Base-by-base conservation (phyloP, 129 eudicot genomes). In the Ambrosia artemisiifolia region DNA sequence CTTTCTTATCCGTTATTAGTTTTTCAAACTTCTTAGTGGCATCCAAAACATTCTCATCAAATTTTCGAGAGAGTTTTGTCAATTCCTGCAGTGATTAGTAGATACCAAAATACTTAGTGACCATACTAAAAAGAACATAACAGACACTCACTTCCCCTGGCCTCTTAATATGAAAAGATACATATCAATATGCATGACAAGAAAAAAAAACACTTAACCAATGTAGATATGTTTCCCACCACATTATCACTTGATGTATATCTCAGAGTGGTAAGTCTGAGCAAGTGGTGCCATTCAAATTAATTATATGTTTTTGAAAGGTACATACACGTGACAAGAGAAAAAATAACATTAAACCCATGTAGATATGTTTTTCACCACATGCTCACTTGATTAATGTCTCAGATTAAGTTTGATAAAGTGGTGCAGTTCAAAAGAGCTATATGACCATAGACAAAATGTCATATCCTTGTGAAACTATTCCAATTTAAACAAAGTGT, bases 21-120 rank as follows among this genome's bases (percentile, higher is more conserved):
- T 83, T 94, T 78, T 86, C 91, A 74, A 86, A 94, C 70, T 84
- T 90, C 89, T 94, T 94, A 32, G 99, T 94, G 54, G 96, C 88
- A 81, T 94, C 99, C 73, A 94, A 62, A 70, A 94, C 97, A 76
- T 94, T 91, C 82, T 94, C 99, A 44, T 69, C 93, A 78, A 94
- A 94, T 73, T 83, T 94, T 73, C 74, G 83, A 56, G 97, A 85
- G 42, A 94, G 96, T 75, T 83, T 88, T 20, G 91, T 85, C 85
- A 94, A 72, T 64, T 94, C 99, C 97, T 94, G 85, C 50, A 71
- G 38, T 66, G 30, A 73, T 3, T 60, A 18, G 28, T 35, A 42
- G 43, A 50, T 35, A 36, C 43, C 46, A 51, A 70, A 36, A 49
- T 44, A 61, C 46, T 70, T 61, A 70, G 65, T 6, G 24, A n/a